Conservation (phyloP, 257 asterid species). For the Paulownia fortunei region DNA sequence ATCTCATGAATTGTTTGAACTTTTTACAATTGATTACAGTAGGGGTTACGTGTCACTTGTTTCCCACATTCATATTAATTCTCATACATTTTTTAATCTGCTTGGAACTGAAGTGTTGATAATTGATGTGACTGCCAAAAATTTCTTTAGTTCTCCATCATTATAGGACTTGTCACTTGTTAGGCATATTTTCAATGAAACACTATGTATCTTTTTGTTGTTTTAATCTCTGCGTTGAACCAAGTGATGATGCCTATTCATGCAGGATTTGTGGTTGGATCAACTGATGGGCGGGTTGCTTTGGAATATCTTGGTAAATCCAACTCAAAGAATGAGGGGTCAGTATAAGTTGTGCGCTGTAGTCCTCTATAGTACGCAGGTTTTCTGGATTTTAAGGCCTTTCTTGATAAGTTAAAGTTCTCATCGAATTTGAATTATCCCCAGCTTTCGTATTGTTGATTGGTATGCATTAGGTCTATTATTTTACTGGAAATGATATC, state of each 20-base stretch:
- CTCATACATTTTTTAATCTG: neutral
- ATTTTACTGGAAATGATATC: neutral
- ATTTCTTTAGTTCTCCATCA: neutral
- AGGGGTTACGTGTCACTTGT: neutral
- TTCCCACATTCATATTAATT: neutral
- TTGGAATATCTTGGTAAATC: slow-evolving; percentile 58
- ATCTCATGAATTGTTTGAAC: neutral
- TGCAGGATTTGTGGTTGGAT: slow-evolving; percentile 87
- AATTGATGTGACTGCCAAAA: slow-evolving; percentile 8
- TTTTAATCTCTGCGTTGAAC: slow-evolving; percentile 23
- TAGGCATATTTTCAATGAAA: neutral
- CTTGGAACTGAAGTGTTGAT: neutral
- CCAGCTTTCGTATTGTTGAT: neutral
- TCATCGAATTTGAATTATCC: neutral
- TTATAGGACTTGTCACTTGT: neutral
- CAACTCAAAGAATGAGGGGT: slow-evolving; percentile 60
- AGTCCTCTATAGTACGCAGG: neutral
- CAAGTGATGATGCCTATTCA: slow-evolving; percentile 23
- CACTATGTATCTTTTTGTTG: slow-evolving; percentile 18
- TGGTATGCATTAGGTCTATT: neutral
- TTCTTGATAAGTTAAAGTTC: neutral
- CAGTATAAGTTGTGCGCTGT: slow-evolving; percentile 39
- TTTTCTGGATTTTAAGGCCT: neutral
- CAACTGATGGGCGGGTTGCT: slow-evolving; percentile 83
- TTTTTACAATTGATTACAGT: neutral